A percentile compares a stretch with the other conserved stretches of the same genome.
Conservation (phyloP, 2,329 filamentous ascomycete genomes). For the Pseudopithomyces maydicus region DNA sequence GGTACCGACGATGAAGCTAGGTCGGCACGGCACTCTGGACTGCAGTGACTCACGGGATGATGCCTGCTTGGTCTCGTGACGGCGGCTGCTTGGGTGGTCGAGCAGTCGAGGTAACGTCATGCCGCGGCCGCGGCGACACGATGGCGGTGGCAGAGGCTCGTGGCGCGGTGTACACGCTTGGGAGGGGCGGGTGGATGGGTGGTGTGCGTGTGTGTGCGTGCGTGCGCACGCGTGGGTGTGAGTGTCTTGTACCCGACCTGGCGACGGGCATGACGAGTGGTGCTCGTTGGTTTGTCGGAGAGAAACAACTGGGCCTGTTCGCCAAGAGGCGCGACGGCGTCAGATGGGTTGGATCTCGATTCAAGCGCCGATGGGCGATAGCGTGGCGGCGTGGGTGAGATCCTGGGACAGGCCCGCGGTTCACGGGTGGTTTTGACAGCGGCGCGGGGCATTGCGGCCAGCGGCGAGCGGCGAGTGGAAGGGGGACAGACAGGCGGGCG, state of each 20-base stretch:
- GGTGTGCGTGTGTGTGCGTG: no score
- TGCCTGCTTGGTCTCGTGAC: slow-evolving; percentile 20
- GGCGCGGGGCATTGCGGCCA: background rate
- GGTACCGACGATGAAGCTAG: slow-evolving; percentile 9
- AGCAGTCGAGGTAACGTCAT: background rate
- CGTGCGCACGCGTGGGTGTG: no score
- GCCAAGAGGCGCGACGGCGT: slow-evolving; percentile 6
- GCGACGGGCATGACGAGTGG: background rate
- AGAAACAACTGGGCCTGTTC: background rate
- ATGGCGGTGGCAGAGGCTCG: background rate
- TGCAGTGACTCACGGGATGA: slow-evolving; percentile 18
- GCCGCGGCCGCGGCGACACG: background rate
- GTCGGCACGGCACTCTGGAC: background rate
- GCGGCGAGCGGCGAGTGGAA: no score
- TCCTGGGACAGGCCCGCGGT: slow-evolving; percentile 11
- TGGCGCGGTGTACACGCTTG: no score
- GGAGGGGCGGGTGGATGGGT: no score
- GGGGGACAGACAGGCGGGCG: background rate
- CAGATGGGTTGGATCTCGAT: slow-evolving; percentile 16
- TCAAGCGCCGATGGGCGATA: slow-evolving; percentile 10
- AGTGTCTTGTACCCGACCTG: background rate
- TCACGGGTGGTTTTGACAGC: slow-evolving; percentile 15
- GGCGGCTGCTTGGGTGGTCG: background rate
- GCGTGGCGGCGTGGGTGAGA: slow-evolving; percentile 13
- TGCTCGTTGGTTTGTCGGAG: background rate